Evolutionary conservation across 352 stramenopile species (phyloP).

Genomic region (Phytopythium helicoides): DNA sequence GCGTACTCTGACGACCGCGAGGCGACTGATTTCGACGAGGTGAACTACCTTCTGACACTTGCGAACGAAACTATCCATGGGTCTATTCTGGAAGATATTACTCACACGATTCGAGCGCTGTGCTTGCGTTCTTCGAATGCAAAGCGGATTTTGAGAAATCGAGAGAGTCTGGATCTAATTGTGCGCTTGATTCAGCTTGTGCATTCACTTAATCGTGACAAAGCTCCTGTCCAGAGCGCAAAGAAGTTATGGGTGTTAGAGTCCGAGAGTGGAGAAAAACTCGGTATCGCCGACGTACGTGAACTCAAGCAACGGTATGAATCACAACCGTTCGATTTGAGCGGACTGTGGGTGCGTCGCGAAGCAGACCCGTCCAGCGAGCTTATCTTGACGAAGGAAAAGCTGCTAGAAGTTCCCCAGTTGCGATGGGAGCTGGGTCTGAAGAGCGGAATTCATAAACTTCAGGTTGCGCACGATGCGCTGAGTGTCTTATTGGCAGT

Average conservation of each 20-base stretch:
- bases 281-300: slow-evolving; percentile 38
- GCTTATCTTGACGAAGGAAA: slow-evolving; percentile 18
- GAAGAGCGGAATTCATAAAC: slow-evolving; percentile 34
- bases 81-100: slow-evolving; percentile 47
- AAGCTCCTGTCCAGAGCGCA: slow-evolving; percentile 11
- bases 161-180: slow-evolving; percentile 42
- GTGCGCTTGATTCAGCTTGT: slow-evolving; percentile 66
- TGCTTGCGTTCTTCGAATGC: slow-evolving; percentile 50
- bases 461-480: slow-evolving; percentile 71
- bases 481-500: slow-evolving; percentile 59
- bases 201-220: slow-evolving; percentile 38
- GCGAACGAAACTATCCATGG: slow-evolving; percentile 63
- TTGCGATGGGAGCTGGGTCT: slow-evolving; percentile 79
- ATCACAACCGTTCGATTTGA: slow-evolving; percentile 21
- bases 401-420: slow-evolving; percentile 65
- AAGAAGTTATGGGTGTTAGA: slow-evolving; percentile 58
- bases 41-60: slow-evolving; percentile 61
- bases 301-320: slow-evolving; percentile 43
- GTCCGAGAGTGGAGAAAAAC: slow-evolving; percentile 19
- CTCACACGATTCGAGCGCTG: slow-evolving; percentile 59
- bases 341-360: slow-evolving; percentile 26
- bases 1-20: slow-evolving; percentile 36
- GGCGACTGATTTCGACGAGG: slow-evolving; percentile 60
- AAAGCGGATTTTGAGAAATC: slow-evolving; percentile 39
- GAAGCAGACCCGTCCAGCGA: slow-evolving; percentile 35